phyloP scores from a whole-genome alignment of 257 asterid genomes.

The Osmanthus fragrans region DNA sequence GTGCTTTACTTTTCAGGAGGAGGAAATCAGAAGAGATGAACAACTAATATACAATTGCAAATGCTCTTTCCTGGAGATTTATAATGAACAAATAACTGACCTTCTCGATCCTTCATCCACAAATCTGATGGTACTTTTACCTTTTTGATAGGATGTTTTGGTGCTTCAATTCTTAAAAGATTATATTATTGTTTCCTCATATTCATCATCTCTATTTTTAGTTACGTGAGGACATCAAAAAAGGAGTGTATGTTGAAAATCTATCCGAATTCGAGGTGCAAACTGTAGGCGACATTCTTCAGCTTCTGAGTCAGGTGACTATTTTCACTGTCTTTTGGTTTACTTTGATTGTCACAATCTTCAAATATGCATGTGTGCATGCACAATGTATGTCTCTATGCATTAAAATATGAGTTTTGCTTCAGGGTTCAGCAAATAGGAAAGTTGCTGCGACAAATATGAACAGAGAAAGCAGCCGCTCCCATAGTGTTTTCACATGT shows the following conservation, averaged over 20 bases:
- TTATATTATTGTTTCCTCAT: conserved; percentile 17
- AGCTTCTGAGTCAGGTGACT: conserved; percentile 81
- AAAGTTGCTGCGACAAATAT: conserved; percentile 94
- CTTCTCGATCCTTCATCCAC: conserved; percentile 97
- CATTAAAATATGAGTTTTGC: conserved; percentile 22
- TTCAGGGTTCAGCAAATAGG: conserved; percentile 85
- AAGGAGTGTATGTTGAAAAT: conserved; percentile 93
- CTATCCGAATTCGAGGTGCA: conserved; percentile 90
- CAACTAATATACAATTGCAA: conserved; percentile 73
- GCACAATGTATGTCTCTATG: conserved; percentile 14
- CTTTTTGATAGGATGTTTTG: conserved; percentile 18
- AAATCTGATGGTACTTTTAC: conserved; percentile 71
- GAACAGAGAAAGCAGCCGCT: conserved; percentile 99
- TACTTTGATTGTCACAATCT: conserved; percentile 13
- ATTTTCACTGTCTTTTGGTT: background rate
- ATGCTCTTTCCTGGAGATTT: conserved; percentile 94
- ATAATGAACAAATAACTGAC: conserved; percentile 89
- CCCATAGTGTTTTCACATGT: conserved; percentile 97
- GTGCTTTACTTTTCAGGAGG: conserved; percentile 56
- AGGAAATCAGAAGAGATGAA: conserved; percentile 86
- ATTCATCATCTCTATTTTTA: conserved; percentile 26
- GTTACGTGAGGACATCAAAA: conserved; percentile 89
- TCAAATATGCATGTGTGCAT: conserved; percentile 1
- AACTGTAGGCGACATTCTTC: conserved; percentile 85
- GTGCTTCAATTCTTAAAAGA: conserved; percentile 6